phyloP scores from a whole-genome alignment of 768 basidiomycete genomes.

The Pholiota conissans region DNA sequence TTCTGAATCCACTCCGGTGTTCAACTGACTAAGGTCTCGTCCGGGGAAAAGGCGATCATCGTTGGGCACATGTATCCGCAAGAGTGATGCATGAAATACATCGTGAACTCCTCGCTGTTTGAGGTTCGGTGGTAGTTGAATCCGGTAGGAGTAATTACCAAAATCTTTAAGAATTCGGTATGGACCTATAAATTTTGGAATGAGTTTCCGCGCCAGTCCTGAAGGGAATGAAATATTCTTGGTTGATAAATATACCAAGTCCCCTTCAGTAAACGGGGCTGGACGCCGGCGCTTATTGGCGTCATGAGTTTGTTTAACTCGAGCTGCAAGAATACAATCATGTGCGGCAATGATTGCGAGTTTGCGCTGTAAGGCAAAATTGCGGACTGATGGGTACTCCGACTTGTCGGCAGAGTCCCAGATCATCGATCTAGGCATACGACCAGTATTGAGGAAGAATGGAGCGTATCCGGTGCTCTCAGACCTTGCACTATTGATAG shows the following conservation, averaged over 20 bases:
- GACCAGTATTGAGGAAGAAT: conserved; percentile 1
- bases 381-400: neutral
- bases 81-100: conserved; percentile 33
- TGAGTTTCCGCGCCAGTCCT: conserved; percentile 20
- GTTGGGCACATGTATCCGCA: conserved; percentile 27
- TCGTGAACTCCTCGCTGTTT: conserved; percentile 22
- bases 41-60: conserved; percentile 31
- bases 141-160: conserved; percentile 1
- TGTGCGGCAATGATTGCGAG: neutral
- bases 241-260: conserved; percentile 20
- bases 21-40: conserved; percentile 16
- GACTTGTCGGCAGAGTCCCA: neutral
- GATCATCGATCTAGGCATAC: conserved; percentile 4
- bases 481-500: neutral
- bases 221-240: conserved; percentile 17
- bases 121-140: neutral
- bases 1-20: conserved; percentile 7
- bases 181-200: conserved; percentile 23
- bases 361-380: conserved; percentile 1
- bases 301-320: neutral
- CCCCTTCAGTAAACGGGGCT: conserved; percentile 9
- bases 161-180: conserved; percentile 6
- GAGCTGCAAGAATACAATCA: conserved; percentile 3
- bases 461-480: conserved; percentile 3
- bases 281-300: neutral